A percentile compares a stretch with the other conserved stretches of the same genome.
phyloP scores from a whole-genome alignment of 352 stramenopile species.

The Phytophthora nicotianae region DNA sequence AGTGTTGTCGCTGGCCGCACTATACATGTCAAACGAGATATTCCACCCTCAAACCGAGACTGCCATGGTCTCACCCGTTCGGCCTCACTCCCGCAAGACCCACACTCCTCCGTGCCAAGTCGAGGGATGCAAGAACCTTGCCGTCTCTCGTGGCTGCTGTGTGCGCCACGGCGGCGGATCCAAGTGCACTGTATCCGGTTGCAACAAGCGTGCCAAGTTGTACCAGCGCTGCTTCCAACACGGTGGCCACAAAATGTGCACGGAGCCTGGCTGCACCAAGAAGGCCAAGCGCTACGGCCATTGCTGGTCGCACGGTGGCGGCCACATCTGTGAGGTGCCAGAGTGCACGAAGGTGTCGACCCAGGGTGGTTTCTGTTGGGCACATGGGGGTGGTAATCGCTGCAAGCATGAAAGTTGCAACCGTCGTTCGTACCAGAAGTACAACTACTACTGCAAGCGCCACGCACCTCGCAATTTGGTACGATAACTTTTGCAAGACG shows the following conservation, averaged over 20 bases:
- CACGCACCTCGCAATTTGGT: slow-evolving; percentile 33
- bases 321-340: slow-evolving; percentile 62
- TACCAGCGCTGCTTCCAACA: slow-evolving; percentile 77
- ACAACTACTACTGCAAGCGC: slow-evolving; percentile 65
- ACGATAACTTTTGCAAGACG: neutral
- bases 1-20: slow-evolving; percentile 33
- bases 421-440: slow-evolving; percentile 70
- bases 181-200: slow-evolving; percentile 50
- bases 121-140: slow-evolving; percentile 63
- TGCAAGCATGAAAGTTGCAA: slow-evolving; percentile 64
- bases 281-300: slow-evolving; percentile 76
- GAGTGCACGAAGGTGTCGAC: slow-evolving; percentile 69
- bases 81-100: slow-evolving; percentile 32
- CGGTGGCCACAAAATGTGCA: slow-evolving; percentile 73
- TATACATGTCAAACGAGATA: slow-evolving; percentile 29
- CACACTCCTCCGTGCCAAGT: slow-evolving; percentile 64
- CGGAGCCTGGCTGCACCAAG: slow-evolving; percentile 56
- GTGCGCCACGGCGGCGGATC: slow-evolving; percentile 61
- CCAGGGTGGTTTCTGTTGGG: slow-evolving; percentile 75
- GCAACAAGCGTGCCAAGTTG: slow-evolving; percentile 65
- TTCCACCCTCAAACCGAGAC: slow-evolving; percentile 30
- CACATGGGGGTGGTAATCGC: slow-evolving; percentile 69
- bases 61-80: slow-evolving; percentile 18
- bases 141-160: slow-evolving; percentile 55
- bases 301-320: slow-evolving; percentile 73